Conservation (phyloP, 345 rosid genomes). For the Eucalyptus sp. region DNA sequence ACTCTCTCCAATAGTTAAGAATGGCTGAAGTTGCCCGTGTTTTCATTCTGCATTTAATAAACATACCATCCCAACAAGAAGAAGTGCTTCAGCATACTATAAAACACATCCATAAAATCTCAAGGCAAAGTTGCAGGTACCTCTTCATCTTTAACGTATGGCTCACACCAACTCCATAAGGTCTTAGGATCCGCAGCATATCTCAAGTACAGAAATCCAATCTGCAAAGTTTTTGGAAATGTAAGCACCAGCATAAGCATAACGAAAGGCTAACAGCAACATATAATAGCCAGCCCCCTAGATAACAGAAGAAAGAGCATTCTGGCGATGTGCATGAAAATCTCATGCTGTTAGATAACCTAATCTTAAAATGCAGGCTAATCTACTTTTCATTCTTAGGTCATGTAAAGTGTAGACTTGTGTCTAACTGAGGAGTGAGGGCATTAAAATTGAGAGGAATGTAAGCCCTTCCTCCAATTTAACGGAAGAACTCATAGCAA, state of each 20-base stretch:
- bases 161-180: constrained; percentile 91
- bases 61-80: background rate
- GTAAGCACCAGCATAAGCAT: background rate
- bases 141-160: constrained; percentile 87
- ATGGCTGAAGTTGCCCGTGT: background rate
- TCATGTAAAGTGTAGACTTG: background rate
- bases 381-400: background rate
- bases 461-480: background rate
- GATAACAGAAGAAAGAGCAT: background rate
- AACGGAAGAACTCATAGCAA: background rate
- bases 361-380: background rate
- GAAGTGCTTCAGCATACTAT: background rate
- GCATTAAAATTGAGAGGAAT: background rate
- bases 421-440: background rate
- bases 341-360: background rate
- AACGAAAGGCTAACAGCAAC: background rate
- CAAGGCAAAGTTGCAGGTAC: constrained; percentile 13
- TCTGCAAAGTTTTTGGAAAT: constrained; percentile 28
- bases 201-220: constrained; percentile 94
- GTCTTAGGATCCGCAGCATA: constrained; percentile 94
- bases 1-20: background rate
- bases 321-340: background rate
- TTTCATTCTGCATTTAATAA: background rate
- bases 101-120: background rate
- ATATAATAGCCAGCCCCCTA: background rate